phyloP scores from a whole-genome alignment of 2,329 filamentous ascomycete species.

The Phialophora macrospora region DNA sequence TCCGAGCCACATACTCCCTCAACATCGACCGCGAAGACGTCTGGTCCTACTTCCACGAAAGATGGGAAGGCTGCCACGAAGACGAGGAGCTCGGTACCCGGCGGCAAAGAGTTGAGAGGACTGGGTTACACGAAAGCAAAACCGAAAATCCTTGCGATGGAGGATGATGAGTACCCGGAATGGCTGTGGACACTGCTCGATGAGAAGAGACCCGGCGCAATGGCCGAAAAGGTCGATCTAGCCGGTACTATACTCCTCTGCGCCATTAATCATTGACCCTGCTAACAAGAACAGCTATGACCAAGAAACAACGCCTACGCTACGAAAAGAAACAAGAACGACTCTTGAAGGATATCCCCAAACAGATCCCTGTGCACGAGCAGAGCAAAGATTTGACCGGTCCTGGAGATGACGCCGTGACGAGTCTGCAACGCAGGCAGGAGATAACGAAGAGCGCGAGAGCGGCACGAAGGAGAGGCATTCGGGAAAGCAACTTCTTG shows the following conservation, averaged over 20 bases:
- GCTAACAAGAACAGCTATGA: conserved; percentile 41
- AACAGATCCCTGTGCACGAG: conserved; percentile 52
- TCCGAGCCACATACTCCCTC: conserved; percentile 41
- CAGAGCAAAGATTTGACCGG: conserved; percentile 52
- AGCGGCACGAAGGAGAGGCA: conserved; percentile 52
- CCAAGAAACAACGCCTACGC: conserved; percentile 54
- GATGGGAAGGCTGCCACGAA: conserved; percentile 42
- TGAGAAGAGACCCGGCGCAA: conserved; percentile 44
- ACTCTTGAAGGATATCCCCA: conserved; percentile 46
- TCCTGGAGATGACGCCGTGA: conserved; percentile 46
- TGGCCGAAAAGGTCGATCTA: conserved; percentile 46
- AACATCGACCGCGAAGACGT: conserved; percentile 27
- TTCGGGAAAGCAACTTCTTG: conserved; percentile 56
- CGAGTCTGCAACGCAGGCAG: conserved; percentile 46
- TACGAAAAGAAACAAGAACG: conserved; percentile 55
- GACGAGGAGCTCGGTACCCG: conserved; percentile 47
- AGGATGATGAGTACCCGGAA: conserved; percentile 55
- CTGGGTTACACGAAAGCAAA: conserved; percentile 56
- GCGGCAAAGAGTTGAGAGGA: conserved; percentile 49
- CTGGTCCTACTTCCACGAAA: conserved; percentile 37
- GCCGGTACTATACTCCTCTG: conserved; percentile 43
- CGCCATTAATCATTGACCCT: neutral
- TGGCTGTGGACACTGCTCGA: conserved; percentile 55
- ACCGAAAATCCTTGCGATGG: conserved; percentile 50
- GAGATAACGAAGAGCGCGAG: conserved; percentile 53